Base-by-base conservation (phyloP, 805 yeast genomes). In the Vanderwaltozyma tropicalis region DNA sequence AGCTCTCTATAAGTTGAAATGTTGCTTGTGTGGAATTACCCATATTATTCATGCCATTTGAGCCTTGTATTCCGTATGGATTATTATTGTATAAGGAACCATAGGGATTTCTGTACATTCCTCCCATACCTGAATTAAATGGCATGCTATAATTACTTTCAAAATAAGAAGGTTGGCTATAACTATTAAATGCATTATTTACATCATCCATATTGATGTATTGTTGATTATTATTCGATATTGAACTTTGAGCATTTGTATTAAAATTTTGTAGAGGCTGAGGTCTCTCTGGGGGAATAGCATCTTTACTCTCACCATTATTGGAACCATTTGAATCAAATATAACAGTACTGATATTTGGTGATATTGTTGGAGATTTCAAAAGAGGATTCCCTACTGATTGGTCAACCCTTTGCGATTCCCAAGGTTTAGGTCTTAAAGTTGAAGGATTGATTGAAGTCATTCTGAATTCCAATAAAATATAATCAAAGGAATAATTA, bases 1-100 rank as follows among this genome's bases (percentile, higher is more conserved):
- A 71, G 41, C 87, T 76, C 54, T 89, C 98, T 29, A 92, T 84
- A 39, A 92, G 71, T 63, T 88, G 96, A 59, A 89, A 89, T 0
- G 98, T 88, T 4, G 96, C 95, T 52, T 85, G 92, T 1, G 96
- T 82, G 55, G 78, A 77, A 65, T 66, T 82, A 52, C 47, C 48
- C 4, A 29, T 6, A 17, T 20, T 16, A 26, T 24, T 29, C 27
- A 34, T 33, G 15, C 15, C 15, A 21, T 37, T 34, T 7, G 19
- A n/a, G 5, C 28, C n/a, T 7, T 8, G 7, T 19, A 21, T 10
- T 16, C 20, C 19, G 25, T 32, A 28, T n/a, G 31, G 35, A 36
- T 30, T 30, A 14, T 30, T 19, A 25, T 14, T 21, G 21, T 16
- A 30, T 4, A 9, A 13, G 12, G 19, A 19, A 10, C 19, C 17